phyloP scores from a whole-genome alignment of 2,329 filamentous ascomycete species.

The Verticillium tricorpus region DNA sequence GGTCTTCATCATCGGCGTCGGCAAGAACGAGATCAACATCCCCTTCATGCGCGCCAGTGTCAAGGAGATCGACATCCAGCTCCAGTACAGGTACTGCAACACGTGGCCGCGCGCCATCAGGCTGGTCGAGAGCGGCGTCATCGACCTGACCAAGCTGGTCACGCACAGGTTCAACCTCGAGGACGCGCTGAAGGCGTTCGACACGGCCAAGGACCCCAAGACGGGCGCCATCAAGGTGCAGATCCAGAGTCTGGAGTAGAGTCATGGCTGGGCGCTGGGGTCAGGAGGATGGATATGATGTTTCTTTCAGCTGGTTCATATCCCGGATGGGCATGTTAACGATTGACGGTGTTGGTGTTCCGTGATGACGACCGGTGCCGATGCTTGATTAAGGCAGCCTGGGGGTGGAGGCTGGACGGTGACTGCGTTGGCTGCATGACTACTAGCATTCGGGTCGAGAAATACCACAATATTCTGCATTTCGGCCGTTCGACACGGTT shows the following conservation, averaged over 20 bases:
- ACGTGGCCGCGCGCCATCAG: conserved; percentile 94
- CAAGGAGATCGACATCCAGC: conserved; percentile 88
- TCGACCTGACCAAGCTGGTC: conserved; percentile 77
- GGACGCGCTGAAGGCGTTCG: conserved; percentile 84
- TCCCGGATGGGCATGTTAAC: not conserved
- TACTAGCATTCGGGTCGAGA: not conserved
- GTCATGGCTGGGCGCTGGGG: not conserved
- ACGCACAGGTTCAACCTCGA: conserved; percentile 85
- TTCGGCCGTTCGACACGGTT: too few species aligned
- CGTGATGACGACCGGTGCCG: not conserved
- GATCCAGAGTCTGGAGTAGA: conserved; percentile 68
- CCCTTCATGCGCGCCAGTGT: conserved; percentile 93
- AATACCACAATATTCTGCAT: too few species aligned
- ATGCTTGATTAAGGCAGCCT: not conserved
- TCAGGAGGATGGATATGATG: not conserved
- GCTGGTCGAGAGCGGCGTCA: conserved; percentile 76
- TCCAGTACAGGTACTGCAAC: conserved; percentile 95
- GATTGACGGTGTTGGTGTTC: not conserved
- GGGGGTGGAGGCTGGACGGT: not conserved
- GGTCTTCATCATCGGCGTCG: conserved; percentile 94
- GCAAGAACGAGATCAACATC: conserved; percentile 90
- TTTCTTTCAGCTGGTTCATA: not conserved
- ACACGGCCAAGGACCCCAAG: conserved; percentile 80
- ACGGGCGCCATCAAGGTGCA: conserved; percentile 97
- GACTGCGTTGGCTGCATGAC: not conserved